phyloP scores from a whole-genome alignment of 768 basidiomycete genomes.

The Mycena rosella region DNA sequence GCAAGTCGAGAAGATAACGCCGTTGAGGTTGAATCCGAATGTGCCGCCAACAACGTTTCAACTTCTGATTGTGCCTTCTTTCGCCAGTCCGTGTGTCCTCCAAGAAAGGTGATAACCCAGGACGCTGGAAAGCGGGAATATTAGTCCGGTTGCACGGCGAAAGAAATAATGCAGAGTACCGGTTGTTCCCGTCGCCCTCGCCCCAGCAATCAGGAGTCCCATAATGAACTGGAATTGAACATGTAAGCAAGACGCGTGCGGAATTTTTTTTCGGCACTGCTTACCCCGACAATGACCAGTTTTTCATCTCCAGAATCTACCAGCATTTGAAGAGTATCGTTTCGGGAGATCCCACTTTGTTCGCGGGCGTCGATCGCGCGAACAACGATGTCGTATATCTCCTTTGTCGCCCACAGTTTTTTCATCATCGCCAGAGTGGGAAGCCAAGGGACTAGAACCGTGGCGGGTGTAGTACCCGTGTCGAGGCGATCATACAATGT shows the following conservation, averaged over 20 bases:
- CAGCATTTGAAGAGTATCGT: slow-evolving; percentile 82
- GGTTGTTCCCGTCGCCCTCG: slow-evolving; percentile 83
- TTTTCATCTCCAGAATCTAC: slow-evolving; percentile 79
- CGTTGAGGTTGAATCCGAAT: slow-evolving; percentile 48
- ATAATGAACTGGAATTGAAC: slow-evolving; percentile 74
- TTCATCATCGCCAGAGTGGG: slow-evolving; percentile 79
- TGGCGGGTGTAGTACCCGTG: slow-evolving; percentile 76
- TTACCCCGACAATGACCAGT: slow-evolving; percentile 76
- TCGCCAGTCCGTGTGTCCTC: slow-evolving; percentile 75
- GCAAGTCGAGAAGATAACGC: slow-evolving; percentile 63
- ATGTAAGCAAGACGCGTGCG: slow-evolving; percentile 28
- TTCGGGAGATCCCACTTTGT: slow-evolving; percentile 65
- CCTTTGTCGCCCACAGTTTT: slow-evolving; percentile 80
- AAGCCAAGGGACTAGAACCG: slow-evolving; percentile 82
- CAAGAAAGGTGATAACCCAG: slow-evolving; percentile 82
- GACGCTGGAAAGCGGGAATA: slow-evolving; percentile 61
- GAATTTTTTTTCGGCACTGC: slow-evolving; percentile 39
- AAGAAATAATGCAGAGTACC: slow-evolving; percentile 48
- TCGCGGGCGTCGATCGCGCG: slow-evolving; percentile 68
- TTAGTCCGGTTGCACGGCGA: neutral
- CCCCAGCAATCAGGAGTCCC: slow-evolving; percentile 85
- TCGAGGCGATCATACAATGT: slow-evolving; percentile 77
- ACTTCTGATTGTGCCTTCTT: slow-evolving; percentile 72
- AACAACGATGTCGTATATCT: slow-evolving; percentile 79
- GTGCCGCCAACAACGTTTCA: slow-evolving; percentile 62